phyloP scores from a whole-genome alignment of 768 basidiomycete species.

The Rhizopogon rudus region DNA sequence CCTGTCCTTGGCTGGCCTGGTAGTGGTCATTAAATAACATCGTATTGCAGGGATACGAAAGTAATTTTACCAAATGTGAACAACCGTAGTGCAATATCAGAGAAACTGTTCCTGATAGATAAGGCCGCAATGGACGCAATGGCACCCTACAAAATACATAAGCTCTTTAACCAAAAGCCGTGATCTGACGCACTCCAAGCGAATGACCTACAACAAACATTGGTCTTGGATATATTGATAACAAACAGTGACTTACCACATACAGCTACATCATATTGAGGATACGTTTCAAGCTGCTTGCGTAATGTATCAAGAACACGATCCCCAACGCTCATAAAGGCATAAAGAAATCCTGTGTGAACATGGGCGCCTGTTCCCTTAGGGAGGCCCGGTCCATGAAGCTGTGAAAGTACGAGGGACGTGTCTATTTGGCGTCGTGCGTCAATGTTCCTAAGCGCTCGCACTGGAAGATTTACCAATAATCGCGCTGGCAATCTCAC shows the following conservation, averaged over 20 bases:
- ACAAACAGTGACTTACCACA: slow-evolving; percentile 20
- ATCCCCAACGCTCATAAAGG: slow-evolving; percentile 30
- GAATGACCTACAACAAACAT: slow-evolving; percentile 30
- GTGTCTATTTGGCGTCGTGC: slow-evolving; percentile 12
- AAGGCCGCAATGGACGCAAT: slow-evolving; percentile 35
- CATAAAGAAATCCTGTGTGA: slow-evolving; percentile 31
- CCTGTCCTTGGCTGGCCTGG: slow-evolving; percentile 49
- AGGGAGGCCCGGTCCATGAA: slow-evolving; percentile 23
- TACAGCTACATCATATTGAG: slow-evolving; percentile 28
- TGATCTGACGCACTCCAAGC: slow-evolving; percentile 25
- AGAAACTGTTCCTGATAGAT: slow-evolving; percentile 26
- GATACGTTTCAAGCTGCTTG: slow-evolving; percentile 25
- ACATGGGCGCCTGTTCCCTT: slow-evolving; percentile 19
- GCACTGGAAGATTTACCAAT: slow-evolving; percentile 8
- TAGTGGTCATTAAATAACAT: not conserved
- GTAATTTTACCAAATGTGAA: slow-evolving; percentile 41
- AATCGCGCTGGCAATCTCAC: slow-evolving; percentile 16
- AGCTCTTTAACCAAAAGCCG: not conserved
- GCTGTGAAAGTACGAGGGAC: slow-evolving; percentile 13
- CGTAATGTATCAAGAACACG: slow-evolving; percentile 24
- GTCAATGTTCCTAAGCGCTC: slow-evolving; percentile 1
- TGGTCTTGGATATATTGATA: slow-evolving; percentile 2
- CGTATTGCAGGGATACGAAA: not conserved
- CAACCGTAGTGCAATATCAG: slow-evolving; percentile 19
- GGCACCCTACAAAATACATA: slow-evolving; percentile 24